Percentiles rank a stretch among this genome's conserved stretches.
These are phyloP conservation scores for Phytophthora colocasiae DNA, from an alignment of 352 stramenopile species.

Conservation along the genomic window DNA sequence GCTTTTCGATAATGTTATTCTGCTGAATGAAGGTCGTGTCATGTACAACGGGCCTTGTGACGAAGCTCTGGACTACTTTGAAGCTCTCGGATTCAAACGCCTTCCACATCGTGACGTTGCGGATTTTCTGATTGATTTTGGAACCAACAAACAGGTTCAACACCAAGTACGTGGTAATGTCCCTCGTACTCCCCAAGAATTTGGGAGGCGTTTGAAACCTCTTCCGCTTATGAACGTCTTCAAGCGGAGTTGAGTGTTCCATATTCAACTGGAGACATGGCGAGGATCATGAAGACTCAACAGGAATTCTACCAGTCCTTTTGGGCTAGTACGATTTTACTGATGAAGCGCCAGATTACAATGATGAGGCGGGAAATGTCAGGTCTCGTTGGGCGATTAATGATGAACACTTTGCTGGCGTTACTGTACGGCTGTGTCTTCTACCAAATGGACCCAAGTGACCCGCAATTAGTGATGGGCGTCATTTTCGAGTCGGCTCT, in stretches of 20 bases:
- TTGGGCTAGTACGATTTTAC: constrained; percentile 19
- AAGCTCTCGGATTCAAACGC: constrained; percentile 19
- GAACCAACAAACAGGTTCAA: constrained; percentile 45
- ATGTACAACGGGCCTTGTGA: constrained; percentile 23
- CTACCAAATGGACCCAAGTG: constrained; percentile 22
- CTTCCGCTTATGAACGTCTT: background rate
- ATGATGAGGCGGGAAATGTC: constrained; percentile 24
- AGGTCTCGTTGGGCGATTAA: constrained; percentile 13
- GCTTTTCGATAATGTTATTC: constrained; percentile 29
- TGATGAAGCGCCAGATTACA: constrained; percentile 18
- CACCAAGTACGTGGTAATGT: constrained; percentile 27
- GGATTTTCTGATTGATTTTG: constrained; percentile 61
- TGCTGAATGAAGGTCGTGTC: constrained; percentile 20
- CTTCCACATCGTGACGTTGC: constrained; percentile 49
- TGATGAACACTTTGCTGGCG: constrained; percentile 23
- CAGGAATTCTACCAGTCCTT: constrained; percentile 29
- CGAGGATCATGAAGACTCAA: background rate
- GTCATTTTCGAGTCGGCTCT: constrained; percentile 26
- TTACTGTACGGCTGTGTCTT: constrained; percentile 30
- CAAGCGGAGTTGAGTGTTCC: constrained; percentile 6
- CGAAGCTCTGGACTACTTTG: constrained; percentile 14
- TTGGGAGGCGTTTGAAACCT: constrained; percentile 16
- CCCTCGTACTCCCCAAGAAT: constrained; percentile 16
- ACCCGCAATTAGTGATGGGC: constrained; percentile 22
- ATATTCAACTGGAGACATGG: background rate